Percentiles rank a stretch among this genome's conserved stretches.
Evolutionary conservation across 2,329 filamentous ascomycete species (phyloP).

Genomic region (Botrytis hyacinthi): DNA sequence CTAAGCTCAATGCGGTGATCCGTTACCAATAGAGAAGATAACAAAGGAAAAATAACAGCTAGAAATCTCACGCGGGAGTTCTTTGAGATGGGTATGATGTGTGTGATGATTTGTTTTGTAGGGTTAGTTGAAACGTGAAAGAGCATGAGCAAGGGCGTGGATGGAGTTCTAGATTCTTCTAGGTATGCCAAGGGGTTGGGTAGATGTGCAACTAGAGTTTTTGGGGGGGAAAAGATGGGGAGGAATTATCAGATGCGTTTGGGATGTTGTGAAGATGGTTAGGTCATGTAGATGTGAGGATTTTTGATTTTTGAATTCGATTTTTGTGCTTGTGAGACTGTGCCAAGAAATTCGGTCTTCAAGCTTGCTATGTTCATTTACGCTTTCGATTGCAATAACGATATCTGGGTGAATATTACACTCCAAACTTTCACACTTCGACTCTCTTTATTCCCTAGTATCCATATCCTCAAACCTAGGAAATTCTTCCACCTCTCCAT

Average conservation of each 20-base stretch:
- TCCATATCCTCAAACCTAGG: slow-evolving; percentile 17
- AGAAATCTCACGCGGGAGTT: background rate
- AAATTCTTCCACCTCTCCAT: slow-evolving; percentile 11
- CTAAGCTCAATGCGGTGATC: background rate
- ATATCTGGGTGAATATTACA: too few relatives aligned
- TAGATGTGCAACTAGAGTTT: slow-evolving; percentile 2
- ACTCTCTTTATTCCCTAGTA: background rate
- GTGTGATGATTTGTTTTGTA: too few relatives aligned
- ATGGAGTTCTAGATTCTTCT: background rate
- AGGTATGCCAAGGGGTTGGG: background rate
- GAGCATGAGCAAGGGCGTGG: background rate
- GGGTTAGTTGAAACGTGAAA: too few relatives aligned
- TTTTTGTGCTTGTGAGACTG: background rate
- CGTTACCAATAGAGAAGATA: too few relatives aligned
- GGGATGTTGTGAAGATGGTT: background rate
- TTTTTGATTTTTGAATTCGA: background rate
- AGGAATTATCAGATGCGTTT: too few relatives aligned
- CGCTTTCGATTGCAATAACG: background rate
- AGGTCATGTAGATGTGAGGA: background rate
- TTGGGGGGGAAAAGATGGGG: background rate
- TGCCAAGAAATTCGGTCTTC: background rate
- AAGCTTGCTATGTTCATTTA: background rate
- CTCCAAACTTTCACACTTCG: background rate
- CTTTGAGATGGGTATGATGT: background rate
- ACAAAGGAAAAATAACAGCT: background rate